Base-by-base conservation (phyloP, 352 stramenopile species). In the Phytophthora crassamura region DNA sequence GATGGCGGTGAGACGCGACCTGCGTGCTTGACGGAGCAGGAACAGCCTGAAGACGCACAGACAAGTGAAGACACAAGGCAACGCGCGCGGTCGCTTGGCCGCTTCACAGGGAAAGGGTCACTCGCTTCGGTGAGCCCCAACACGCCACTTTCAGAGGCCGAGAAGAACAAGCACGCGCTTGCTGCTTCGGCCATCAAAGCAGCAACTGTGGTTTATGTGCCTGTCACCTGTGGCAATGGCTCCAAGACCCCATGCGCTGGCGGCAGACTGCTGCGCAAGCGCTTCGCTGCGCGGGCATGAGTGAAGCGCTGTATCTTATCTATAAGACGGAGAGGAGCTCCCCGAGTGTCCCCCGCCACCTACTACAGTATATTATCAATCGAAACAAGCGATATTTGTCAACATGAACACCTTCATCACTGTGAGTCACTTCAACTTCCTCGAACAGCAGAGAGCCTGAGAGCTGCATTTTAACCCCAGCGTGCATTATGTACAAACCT, bases 201-300 rank as follows among this genome's bases (percentile, higher is more conserved):
- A 52, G 50, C 55, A 56, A 32, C 46, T 20, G 43, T 59, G 30
- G 25, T 22, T 59, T 50, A 43, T 43, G 40, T 22, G 49, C 33
- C 65, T 56, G 41, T 39, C 16, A 42, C 47, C 11, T 34, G 56
- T 28, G 51, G 49, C 34, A 64, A 40, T 36, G 66, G 61, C 9
- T 25, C 45, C 12, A 72, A 75, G 46, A 68, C 46, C 35, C 36
- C 47, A 25, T 61, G 66, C 32, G 18, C 51, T 15, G 40, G 41
- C 51, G 58, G 69, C 47, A 61, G 46, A 7, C 50, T 78, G 45
- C 41, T 78, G 38, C 57, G 41, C 16, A 78, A 78, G 42, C 67
- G 66, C 58, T 78, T 73, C 34, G 34, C 46, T 38, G 50, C 59
- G 18, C 57, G 51, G 11, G 60, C 40, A 28, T 78, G 65, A 60